A percentile compares a stretch with the other conserved stretches of the same genome.
Conservation (phyloP, 1,284 basidiomycete species). For the Neotropicomus parvogracilis region DNA sequence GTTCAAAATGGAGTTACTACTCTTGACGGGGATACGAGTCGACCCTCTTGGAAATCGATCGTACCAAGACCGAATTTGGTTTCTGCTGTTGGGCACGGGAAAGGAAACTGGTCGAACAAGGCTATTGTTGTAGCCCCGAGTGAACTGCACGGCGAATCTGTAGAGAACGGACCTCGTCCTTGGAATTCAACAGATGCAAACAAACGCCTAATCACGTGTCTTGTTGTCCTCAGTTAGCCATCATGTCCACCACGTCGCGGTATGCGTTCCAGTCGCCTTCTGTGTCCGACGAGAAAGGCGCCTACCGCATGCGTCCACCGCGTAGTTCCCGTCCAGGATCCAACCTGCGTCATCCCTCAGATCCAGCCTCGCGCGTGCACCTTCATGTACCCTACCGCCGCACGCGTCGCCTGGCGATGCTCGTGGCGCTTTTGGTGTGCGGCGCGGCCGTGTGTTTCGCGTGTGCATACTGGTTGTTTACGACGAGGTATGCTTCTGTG, state of each 20-base stretch:
- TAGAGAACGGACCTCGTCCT: too few relatives aligned
- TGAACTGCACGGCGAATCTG: too few relatives aligned
- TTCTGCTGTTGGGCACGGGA: too few relatives aligned
- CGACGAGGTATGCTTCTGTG: conserved; percentile 51
- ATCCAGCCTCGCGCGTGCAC: conserved; percentile 6
- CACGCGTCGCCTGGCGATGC: conserved; percentile 33
- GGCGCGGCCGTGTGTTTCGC: conserved; percentile 52
- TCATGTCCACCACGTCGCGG: conserved; percentile 18
- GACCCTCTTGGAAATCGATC: too few relatives aligned
- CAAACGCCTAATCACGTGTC: conserved; percentile 1
- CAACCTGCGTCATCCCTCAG: conserved; percentile 14
- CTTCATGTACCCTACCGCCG: conserved; percentile 22
- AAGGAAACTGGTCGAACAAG: too few relatives aligned
- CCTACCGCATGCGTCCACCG: conserved; percentile 56
- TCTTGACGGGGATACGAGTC: too few relatives aligned
- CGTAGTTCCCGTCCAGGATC: conserved; percentile 21
- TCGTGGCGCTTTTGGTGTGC: conserved; percentile 47
- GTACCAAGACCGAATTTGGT: neutral
- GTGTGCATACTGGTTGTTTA: conserved; percentile 60
- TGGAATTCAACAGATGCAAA: conserved; percentile 20
- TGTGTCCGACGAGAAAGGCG: conserved; percentile 57
- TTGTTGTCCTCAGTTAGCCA: neutral
- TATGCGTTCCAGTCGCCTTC: conserved; percentile 51
- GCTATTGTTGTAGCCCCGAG: too few relatives aligned
- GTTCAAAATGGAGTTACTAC: too few relatives aligned